Conservation (phyloP, 2,329 filamentous ascomycete species). For the Hypoxylon sp. region DNA sequence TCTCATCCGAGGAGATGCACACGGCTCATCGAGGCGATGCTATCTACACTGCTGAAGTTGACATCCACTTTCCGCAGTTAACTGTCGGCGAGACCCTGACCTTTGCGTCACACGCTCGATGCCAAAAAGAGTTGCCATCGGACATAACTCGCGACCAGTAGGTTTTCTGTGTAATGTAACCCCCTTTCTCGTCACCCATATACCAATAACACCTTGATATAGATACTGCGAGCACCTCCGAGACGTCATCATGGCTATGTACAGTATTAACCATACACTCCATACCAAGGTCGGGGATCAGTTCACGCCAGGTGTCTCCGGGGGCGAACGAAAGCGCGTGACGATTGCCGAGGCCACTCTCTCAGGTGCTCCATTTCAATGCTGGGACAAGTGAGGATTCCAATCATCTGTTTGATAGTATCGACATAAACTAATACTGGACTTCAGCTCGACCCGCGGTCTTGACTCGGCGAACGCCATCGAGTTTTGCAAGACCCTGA, state of each 20-base stretch:
- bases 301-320: slow-evolving; percentile 74
- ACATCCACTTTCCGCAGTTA: slow-evolving; percentile 79
- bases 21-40: slow-evolving; percentile 79
- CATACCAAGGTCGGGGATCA: slow-evolving; percentile 77
- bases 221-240: too few relatives aligned
- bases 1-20: slow-evolving; percentile 69
- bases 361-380: slow-evolving; percentile 54
- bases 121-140: slow-evolving; percentile 58
- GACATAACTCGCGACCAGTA: too few relatives aligned
- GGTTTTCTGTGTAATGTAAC: too few relatives aligned
- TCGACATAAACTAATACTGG: too few relatives aligned
- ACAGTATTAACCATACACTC: slow-evolving; percentile 51
- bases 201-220: too few relatives aligned
- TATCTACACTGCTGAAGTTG: slow-evolving; percentile 84
- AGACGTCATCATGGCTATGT: slow-evolving; percentile 37
- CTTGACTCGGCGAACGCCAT: slow-evolving; percentile 45
- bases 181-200: too few relatives aligned
- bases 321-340: slow-evolving; percentile 73
- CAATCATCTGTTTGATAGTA: too few relatives aligned
- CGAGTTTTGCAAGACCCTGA: slow-evolving; percentile 77
- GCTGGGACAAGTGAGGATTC: slow-evolving; percentile 63
- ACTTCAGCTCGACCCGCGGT: slow-evolving; percentile 19
- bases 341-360: slow-evolving; percentile 66
- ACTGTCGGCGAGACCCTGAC: slow-evolving; percentile 78
- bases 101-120: slow-evolving; percentile 74